Evolutionary conservation across 2,329 filamentous ascomycete species (phyloP), one percentile per base, ranked within the genome.

Genomic region (Colletotrichum sp.): DNA sequence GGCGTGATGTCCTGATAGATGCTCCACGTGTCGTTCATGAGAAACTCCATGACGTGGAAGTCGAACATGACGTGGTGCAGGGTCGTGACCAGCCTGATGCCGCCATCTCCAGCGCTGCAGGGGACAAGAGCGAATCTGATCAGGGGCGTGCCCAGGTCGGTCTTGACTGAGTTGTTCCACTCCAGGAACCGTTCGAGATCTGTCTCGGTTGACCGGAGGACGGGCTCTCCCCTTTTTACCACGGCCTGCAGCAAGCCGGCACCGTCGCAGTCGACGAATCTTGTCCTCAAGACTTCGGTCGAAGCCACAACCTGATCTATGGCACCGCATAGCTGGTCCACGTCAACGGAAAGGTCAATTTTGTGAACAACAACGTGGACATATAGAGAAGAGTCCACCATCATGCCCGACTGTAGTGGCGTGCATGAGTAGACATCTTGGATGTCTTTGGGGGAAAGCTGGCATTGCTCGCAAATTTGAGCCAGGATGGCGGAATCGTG

Each of bases 301-400:
- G 39, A 6, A 18, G 39, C 39, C 0, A 43, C 18, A 9, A 12
- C 39, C 39, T 43, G 39, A n/a, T 43, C 18, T 43, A 43, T n/a
- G 3, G 39, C 39, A 12, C 0, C 18, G 39, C 39, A 43, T 43
- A 43, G 39, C 0, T 18, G 18, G 0, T 43, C 39, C 39, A 0
- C 0, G 9, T 43, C 39, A 2, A 43, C 39, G 18, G 39, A 43
- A 43, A 2, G 1, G 39, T 43, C 39, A 43, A 43, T 43, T n/a
- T 43, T n/a, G 39, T 43, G 39, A 43, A 43, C 39, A 1, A 43
- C 6, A 43, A 43, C 18, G 18, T 43, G 39, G 18, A 43, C 2
- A 1, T 43, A 43, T 43, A 43, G 39, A 12, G 39, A 43, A 1
- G 18, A 43, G 39, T 43, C 39, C 39, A 43, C 39, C 39, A 43